Conservation (phyloP, 2,329 filamentous ascomycete genomes). For the Xylaria multiplex region DNA sequence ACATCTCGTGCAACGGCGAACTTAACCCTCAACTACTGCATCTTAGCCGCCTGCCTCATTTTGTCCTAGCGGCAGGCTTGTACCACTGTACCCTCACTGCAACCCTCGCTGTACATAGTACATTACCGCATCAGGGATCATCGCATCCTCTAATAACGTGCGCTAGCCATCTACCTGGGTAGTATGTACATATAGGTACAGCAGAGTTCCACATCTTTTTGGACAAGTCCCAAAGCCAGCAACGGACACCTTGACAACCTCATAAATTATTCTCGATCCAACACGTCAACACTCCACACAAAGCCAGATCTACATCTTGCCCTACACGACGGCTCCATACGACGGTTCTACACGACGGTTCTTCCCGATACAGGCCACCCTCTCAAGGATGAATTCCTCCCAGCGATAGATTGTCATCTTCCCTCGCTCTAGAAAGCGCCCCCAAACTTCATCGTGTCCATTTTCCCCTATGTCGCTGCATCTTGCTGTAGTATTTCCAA, state of each 20-base stretch:
- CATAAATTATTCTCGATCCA: constrained; percentile 17
- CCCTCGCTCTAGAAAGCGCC: constrained; percentile 13
- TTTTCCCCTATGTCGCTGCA: constrained; percentile 40
- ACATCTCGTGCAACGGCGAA: not conserved
- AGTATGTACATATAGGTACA: no score
- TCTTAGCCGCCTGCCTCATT: constrained; percentile 5
- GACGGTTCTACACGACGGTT: not conserved
- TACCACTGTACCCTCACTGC: not conserved
- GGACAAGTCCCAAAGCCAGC: constrained; percentile 22
- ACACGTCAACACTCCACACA: constrained; percentile 20
- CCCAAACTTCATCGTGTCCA: constrained; percentile 24
- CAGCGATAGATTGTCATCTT: constrained; percentile 1
- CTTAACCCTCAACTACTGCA: not conserved
- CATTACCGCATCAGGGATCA: constrained; percentile 18
- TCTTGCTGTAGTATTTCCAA: constrained; percentile 37
- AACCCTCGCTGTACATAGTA: no score
- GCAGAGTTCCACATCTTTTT: constrained; percentile 23
- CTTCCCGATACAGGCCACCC: constrained; percentile 14
- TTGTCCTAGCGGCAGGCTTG: constrained; percentile 6
- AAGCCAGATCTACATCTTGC: constrained; percentile 12
- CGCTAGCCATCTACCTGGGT: no score
- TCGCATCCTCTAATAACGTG: not conserved
- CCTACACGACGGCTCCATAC: not conserved
- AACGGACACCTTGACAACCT: constrained; percentile 23
- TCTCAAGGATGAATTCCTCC: constrained; percentile 28